phyloP scores from a whole-genome alignment of 495 filamentous ascomycete species.

The Tetracladium setigerum region DNA sequence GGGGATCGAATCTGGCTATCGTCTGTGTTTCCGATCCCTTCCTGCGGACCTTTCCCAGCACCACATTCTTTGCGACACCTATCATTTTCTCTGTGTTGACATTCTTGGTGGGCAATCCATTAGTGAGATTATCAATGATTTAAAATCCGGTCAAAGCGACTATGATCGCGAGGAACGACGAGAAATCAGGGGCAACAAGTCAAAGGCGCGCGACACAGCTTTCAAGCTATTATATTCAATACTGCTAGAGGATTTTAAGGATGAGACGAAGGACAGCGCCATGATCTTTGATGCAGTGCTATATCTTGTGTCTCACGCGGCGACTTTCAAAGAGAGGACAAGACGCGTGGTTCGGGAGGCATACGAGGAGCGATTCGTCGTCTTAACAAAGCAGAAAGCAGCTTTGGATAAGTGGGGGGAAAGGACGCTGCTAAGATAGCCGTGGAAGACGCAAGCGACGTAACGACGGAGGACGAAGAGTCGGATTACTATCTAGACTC shows the following conservation, averaged over 20 bases:
- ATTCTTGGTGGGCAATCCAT: slow-evolving; percentile 22
- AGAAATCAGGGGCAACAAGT: slow-evolving; percentile 15
- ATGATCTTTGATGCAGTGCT: slow-evolving; percentile 22
- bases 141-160: slow-evolving; percentile 21
- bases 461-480: slow-evolving; percentile 10
- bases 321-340: slow-evolving; percentile 21
- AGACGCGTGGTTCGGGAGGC: slow-evolving; percentile 18
- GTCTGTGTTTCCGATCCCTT: slow-evolving; percentile 23
- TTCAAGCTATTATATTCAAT: slow-evolving; percentile 24
- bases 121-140: slow-evolving; percentile 19
- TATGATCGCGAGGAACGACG: slow-evolving; percentile 19
- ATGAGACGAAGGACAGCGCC: slow-evolving; percentile 19
- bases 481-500: slow-evolving; percentile 8
- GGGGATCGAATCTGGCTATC: slow-evolving; percentile 23
- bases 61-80: slow-evolving; percentile 21
- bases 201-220: slow-evolving; percentile 20
- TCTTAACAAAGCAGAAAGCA: slow-evolving; percentile 18
- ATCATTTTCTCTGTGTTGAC: slow-evolving; percentile 21
- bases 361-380: slow-evolving; percentile 21
- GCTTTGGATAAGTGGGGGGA: slow-evolving; percentile 20
- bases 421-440: slow-evolving; percentile 24
- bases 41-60: slow-evolving; percentile 22
- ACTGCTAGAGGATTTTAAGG: slow-evolving; percentile 15
- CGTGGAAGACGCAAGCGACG: slow-evolving; percentile 8
- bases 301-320: slow-evolving; percentile 20